A percentile compares a stretch with the other conserved stretches of the same genome.
Evolutionary conservation across 208 protist species (phyloP).

Genomic region (Entamoeba invadens): DNA sequence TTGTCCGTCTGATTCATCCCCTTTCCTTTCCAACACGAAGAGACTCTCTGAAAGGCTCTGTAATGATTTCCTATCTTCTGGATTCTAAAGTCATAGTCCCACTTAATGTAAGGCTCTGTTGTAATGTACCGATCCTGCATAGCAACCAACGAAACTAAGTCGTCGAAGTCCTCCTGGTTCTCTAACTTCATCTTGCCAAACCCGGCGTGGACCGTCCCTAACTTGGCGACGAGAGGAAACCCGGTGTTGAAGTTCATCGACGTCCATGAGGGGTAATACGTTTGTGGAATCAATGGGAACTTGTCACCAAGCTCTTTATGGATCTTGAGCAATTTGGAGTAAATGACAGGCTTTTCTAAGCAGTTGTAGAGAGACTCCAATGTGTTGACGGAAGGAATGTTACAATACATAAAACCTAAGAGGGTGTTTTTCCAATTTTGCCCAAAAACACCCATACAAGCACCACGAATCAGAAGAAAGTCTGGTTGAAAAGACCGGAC

Average conservation of each 20-base stretch:
- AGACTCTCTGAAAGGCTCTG: neutral
- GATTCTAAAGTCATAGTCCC: neutral
- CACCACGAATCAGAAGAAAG: neutral
- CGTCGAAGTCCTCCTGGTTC: neutral
- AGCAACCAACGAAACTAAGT: neutral
- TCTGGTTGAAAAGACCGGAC: neutral
- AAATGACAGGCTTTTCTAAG: neutral
- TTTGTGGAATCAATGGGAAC: neutral
- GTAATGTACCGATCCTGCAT: neutral
- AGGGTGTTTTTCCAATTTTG: neutral
- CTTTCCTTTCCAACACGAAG: neutral
- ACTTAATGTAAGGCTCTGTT: neutral
- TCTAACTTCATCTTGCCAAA: neutral
- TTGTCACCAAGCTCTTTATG: neutral
- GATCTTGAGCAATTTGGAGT: neutral
- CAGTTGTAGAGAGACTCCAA: neutral
- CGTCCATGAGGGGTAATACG: neutral
- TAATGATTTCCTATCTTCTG: neutral
- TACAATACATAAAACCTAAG: neutral
- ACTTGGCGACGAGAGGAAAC: neutral
- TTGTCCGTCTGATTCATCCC: neutral
- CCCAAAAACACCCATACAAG: neutral
- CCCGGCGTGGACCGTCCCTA: neutral
- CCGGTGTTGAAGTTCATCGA: neutral
- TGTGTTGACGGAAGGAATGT: neutral